Percentiles rank a stretch among this genome's conserved stretches.
These are phyloP conservation scores for Sclerotinia spermophila DNA, from an alignment of 2,329 filamentous ascomycete species.

Conservation along the genomic window DNA sequence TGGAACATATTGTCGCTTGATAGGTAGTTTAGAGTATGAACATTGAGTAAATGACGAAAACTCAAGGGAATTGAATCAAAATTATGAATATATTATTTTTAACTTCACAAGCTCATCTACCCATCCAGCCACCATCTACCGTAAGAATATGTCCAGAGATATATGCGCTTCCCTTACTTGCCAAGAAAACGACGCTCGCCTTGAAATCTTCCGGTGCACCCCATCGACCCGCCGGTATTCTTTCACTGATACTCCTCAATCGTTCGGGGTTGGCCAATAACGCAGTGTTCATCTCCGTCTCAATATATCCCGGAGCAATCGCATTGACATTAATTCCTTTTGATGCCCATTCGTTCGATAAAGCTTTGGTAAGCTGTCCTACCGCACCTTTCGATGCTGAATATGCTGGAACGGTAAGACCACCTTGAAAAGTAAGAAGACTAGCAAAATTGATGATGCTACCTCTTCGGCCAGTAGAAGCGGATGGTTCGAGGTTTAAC, in stretches of 20 bases:
- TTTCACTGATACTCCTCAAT: slow-evolving; percentile 67
- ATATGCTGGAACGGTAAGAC: slow-evolving; percentile 84
- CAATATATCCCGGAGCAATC: slow-evolving; percentile 86
- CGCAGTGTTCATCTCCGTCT: slow-evolving; percentile 90
- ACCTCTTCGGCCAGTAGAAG: slow-evolving; percentile 69
- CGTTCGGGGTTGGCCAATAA: slow-evolving; percentile 69
- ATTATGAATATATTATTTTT: background rate
- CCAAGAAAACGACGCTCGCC: slow-evolving; percentile 73
- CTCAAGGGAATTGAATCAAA: background rate
- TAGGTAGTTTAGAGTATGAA: no score
- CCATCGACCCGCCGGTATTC: slow-evolving; percentile 84
- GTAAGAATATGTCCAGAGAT: slow-evolving; percentile 78
- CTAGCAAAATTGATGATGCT: slow-evolving; percentile 82
- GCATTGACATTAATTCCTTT: slow-evolving; percentile 81
- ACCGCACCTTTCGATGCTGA: slow-evolving; percentile 83
- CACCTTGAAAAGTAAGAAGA: slow-evolving; percentile 86
- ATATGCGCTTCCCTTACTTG: slow-evolving; percentile 72
- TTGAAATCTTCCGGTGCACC: slow-evolving; percentile 84
- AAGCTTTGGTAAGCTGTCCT: slow-evolving; percentile 60
- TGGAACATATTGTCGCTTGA: no score
- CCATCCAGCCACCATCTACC: slow-evolving; percentile 94
- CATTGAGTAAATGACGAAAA: background rate
- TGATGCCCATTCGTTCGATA: slow-evolving; percentile 83
- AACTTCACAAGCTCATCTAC: slow-evolving; percentile 50
- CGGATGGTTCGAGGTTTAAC: slow-evolving; percentile 56